These are phyloP conservation scores for Entamoeba invadens DNA, from an alignment of 208 protist species.

Conservation along the genomic window DNA sequence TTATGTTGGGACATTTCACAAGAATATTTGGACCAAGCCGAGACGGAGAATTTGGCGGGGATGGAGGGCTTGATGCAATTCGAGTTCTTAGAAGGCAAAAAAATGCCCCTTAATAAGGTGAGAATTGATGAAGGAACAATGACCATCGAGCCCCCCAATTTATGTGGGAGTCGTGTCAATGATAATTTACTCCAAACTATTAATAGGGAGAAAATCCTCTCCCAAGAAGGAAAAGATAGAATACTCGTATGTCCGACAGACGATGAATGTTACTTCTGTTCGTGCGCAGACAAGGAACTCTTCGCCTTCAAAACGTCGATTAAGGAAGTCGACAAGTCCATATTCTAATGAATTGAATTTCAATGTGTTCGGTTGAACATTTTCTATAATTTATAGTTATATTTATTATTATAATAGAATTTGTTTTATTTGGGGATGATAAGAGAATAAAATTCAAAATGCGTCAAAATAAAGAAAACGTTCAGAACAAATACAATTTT, in stretches of 20 bases:
- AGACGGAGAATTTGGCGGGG: not conserved
- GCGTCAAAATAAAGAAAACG: too few species aligned
- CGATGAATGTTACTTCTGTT: not conserved
- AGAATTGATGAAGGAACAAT: not conserved
- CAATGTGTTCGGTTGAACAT: too few species aligned
- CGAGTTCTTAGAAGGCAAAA: not conserved
- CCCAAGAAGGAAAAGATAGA: not conserved
- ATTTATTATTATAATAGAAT: too few species aligned
- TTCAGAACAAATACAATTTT: too few species aligned
- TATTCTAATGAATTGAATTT: not conserved
- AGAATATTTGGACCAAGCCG: not conserved
- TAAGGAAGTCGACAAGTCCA: not conserved
- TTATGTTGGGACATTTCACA: not conserved
- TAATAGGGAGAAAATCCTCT: not conserved
- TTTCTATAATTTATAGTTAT: too few species aligned
- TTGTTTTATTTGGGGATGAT: too few species aligned
- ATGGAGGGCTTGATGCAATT: not conserved
- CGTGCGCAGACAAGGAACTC: not conserved
- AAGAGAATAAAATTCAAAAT: too few species aligned
- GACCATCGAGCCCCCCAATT: not conserved
- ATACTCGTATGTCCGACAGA: not conserved
- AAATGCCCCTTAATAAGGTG: not conserved
- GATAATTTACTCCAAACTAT: not conserved
- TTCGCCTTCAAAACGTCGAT: not conserved
- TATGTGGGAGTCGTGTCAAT: not conserved